Evolutionary conservation across 768 basidiomycete species (phyloP), one percentile per base, ranked within the genome.

Genomic region (Panaeolus papilionaceus): DNA sequence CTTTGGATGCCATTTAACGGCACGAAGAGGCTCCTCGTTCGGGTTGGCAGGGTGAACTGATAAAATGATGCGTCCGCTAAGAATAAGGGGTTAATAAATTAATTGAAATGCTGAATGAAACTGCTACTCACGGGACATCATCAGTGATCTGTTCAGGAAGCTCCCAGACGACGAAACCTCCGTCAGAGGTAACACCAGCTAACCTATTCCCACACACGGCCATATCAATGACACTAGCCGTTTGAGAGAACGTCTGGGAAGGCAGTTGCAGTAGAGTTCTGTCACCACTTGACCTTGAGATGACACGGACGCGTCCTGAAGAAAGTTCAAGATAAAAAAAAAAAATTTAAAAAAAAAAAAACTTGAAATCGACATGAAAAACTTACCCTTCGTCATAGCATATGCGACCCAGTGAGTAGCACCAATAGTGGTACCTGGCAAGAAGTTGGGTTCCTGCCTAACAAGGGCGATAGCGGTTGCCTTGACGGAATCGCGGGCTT

Each of bases 341-440:
- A 1, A 33, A 44, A 38, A n/a, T 40, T 38, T 16, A 37, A 38
- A 58, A 28, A n/a, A n/a, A n/a, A 63, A 1, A 33, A 44, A 38
- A n/a, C 40, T 38, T 16, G 38, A 38, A 58, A 28, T 5, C 9
- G 20, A 11, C 33, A 44, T 62, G 45, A 14, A 47, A 44, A 20
- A 68, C 74, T 10, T 68, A 88, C 91, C 92, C 81, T 91, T 88
- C 4, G 92, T 94, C 94, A 95, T 95, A 28, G 93, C 94, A 73
- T 95, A 95, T 16, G 94, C 94, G 67, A 95, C 94, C 92, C 94
- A 95, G 74, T 93, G 92, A 4, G 94, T 94, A 14, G 94, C 94
- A 10, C 94, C 94, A 65, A 95, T 95, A 38, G 94, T 95, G 12
- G 92, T 91, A 16, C 94, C 94, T 54, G 92, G 92, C 66, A 94